Evolutionary conservation across 176 grass and related monocot species (phyloP).

Genomic region (Areca catechu): DNA sequence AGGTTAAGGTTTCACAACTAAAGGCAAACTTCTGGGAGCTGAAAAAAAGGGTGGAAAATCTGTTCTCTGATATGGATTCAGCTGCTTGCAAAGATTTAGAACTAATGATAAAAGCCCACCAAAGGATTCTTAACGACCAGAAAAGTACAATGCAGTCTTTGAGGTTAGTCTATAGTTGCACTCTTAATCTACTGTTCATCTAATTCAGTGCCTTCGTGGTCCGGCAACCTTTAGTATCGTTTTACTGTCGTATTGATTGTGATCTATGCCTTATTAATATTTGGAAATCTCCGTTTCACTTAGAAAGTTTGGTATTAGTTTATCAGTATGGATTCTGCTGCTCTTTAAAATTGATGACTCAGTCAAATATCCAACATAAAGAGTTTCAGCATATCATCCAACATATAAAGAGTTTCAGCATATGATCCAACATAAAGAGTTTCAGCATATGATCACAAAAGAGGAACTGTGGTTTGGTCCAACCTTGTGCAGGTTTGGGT

Average conservation of each 20-base stretch:
- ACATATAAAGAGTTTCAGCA: too few relatives aligned
- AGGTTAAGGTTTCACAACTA: slow-evolving; percentile 50
- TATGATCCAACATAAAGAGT: too few relatives aligned
- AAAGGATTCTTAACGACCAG: slow-evolving; percentile 62
- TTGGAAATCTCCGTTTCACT: background rate
- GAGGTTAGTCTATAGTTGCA: slow-evolving; percentile 38
- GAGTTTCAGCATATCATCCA: too few relatives aligned
- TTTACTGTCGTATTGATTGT: background rate
- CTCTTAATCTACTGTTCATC: too few relatives aligned
- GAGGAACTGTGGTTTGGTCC: too few relatives aligned
- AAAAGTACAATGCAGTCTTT: slow-evolving; percentile 92
- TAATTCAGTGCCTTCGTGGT: background rate
- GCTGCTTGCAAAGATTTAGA: slow-evolving; percentile 76
- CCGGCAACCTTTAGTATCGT: background rate
- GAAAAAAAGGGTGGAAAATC: slow-evolving; percentile 61
- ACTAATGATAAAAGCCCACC: slow-evolving; percentile 47
- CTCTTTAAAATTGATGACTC: too few relatives aligned
- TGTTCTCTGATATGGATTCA: slow-evolving; percentile 59
- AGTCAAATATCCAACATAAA: too few relatives aligned
- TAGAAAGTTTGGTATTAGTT: too few relatives aligned
- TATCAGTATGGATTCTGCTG: too few relatives aligned
- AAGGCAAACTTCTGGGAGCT: slow-evolving; percentile 65
- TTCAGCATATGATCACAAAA: too few relatives aligned
- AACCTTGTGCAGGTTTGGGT: too few relatives aligned
- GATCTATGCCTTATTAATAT: background rate